Evolutionary conservation across 1,284 basidiomycete species (phyloP), one percentile per base, ranked within the genome.

Genomic region (Cryptococcus depauperatus): DNA sequence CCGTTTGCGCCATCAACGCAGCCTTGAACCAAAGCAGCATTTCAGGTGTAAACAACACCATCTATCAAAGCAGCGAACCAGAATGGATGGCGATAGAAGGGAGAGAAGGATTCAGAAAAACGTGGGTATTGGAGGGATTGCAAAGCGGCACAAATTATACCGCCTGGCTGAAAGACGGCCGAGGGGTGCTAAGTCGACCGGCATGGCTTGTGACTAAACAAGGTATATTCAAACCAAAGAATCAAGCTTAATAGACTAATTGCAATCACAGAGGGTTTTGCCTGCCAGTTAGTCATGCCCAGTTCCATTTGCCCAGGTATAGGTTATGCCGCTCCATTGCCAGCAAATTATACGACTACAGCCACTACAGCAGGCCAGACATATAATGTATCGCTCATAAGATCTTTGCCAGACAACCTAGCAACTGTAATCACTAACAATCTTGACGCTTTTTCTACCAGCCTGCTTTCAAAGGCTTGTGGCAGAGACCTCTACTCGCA

Each of bases 401-500:
- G 69, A 2, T 77, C 74, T 18, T 69, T 88, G 6, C 82, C 83
- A 0, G 57, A 63, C 9, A 51, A 50, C 16, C 65, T 85, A 30
- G 68, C 74, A 9, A 58, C 62, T 2, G 74, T 78, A 7, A 72
- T 88, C 35, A 64, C 79, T 19, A 70, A 74, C 5, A 80, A 78
- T 49, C 69, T 89, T 50, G 68, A 80, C 26, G 84, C 85, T 59
- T 87, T 90, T 68, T 83, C 84, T 1, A 75, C 76, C 1, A 77
- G 79, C 13, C 77, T 91, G 16, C 74, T 76, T 13, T 81, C 83
- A 2, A 78, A 80, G 52, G 79, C 84, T 1, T 90, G 87, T 59
- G 87, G 86, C 3, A 76, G 85, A 21, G 86, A 89, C 63, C 62
- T 76, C 38, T 91, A 88, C 70, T 87, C 84, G 8, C 83, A 83